Conservation (phyloP, 2,329 filamentous ascomycete genomes). For the Cercospora sp. region DNA sequence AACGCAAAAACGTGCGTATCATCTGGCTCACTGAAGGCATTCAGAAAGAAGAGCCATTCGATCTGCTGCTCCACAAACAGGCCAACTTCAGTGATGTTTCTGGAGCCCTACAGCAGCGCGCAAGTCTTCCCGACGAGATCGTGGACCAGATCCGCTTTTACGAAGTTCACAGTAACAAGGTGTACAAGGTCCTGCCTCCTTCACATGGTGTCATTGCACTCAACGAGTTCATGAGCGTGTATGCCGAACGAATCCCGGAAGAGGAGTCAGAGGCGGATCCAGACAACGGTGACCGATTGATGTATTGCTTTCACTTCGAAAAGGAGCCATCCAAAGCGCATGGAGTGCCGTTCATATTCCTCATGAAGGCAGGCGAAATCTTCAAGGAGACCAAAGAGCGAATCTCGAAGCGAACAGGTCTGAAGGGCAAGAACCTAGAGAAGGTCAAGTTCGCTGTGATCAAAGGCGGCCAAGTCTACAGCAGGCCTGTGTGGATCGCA, state of each 20-base stretch:
- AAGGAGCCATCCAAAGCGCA: constrained; percentile 81
- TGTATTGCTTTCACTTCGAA: constrained; percentile 90
- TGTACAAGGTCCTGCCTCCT: constrained; percentile 72
- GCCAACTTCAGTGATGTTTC: constrained; percentile 79
- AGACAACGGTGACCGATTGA: constrained; percentile 58
- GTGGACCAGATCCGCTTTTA: constrained; percentile 74
- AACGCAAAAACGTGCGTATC: constrained; percentile 82
- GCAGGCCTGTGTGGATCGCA: constrained; percentile 77
- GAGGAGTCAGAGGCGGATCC: constrained; percentile 51
- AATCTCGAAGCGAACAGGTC: constrained; percentile 85
- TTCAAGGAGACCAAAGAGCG: constrained; percentile 93
- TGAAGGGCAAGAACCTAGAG: constrained; percentile 97
- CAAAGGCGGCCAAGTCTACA: constrained; percentile 62
- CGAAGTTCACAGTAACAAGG: constrained; percentile 78
- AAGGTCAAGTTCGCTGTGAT: constrained; percentile 96
- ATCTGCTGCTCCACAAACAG: constrained; percentile 84
- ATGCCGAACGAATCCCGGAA: constrained; percentile 77
- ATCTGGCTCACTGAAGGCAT: constrained; percentile 87
- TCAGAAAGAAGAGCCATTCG: constrained; percentile 81
- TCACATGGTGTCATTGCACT: constrained; percentile 76
- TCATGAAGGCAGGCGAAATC: constrained; percentile 78
- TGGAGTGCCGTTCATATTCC: constrained; percentile 87
- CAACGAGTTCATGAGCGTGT: constrained; percentile 80
- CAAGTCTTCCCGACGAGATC: constrained; percentile 73
- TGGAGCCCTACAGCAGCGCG: constrained; percentile 74